These are phyloP conservation scores for Thraustotheca clavata DNA, from an alignment of 352 stramenopile genomes.

Conservation along the genomic window DNA sequence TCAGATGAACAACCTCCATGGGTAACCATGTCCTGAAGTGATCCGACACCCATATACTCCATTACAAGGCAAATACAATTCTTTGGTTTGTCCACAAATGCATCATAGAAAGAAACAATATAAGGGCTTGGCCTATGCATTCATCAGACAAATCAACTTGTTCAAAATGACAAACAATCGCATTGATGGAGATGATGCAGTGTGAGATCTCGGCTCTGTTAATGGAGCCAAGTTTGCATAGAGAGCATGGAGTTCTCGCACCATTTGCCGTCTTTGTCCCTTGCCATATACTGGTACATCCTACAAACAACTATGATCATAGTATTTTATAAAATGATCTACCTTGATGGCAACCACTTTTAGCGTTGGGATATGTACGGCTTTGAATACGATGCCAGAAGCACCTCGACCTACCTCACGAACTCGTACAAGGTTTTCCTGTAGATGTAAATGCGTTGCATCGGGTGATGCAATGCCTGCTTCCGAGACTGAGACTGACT, in stretches of 20 bases:
- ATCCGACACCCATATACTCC: conserved; percentile 91
- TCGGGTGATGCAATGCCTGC: conserved; percentile 79
- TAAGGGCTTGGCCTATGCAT: conserved; percentile 60
- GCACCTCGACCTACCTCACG: conserved; percentile 69
- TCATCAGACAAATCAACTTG: not conserved
- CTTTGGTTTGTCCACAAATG: conserved; percentile 83
- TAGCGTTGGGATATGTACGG: conserved; percentile 85
- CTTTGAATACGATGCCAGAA: conserved; percentile 82
- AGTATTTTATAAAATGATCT: conserved; percentile 3
- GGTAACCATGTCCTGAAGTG: conserved; percentile 84
- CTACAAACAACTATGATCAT: conserved; percentile 25
- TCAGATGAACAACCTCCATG: conserved; percentile 76
- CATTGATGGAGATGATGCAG: conserved; percentile 20
- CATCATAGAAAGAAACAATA: conserved; percentile 90
- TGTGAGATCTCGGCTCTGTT: no score
- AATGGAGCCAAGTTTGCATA: conserved; percentile 86
- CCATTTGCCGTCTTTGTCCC: conserved; percentile 82
- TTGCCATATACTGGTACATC: conserved; percentile 79
- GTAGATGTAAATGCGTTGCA: conserved; percentile 58
- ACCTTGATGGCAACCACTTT: conserved; percentile 88
- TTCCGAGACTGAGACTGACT: conserved; percentile 73
- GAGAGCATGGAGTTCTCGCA: conserved; percentile 80
- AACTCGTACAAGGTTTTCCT: conserved; percentile 77
- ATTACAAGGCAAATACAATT: conserved; percentile 88
- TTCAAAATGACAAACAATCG: not conserved